Evolutionary conservation across 1,284 basidiomycete genomes (phyloP), one percentile per base, ranked within the genome.

Genomic region (Moniliella sp.): DNA sequence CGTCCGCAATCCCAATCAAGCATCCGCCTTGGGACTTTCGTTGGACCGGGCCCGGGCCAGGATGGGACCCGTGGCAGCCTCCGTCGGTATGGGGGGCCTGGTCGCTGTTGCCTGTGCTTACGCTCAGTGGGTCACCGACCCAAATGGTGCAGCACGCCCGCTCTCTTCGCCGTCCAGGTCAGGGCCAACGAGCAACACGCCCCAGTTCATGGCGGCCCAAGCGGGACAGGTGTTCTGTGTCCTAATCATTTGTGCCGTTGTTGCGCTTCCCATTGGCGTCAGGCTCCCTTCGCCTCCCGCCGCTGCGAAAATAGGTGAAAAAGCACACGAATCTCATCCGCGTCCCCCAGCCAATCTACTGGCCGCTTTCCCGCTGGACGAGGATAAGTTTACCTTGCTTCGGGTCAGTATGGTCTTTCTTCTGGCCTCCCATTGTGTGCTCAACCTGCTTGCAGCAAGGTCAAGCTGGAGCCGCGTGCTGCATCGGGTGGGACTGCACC

Each of bases 111-210:
- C 55, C 55, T 0, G 34, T 58, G 14, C 32, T 58, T 15, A 47
- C 49, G 21, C 41, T 58, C 4, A 52, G 48, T 15, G 43, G 48
- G 3, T 48, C 45, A n/a, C 53, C 55, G 8, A 36, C 50, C 14
- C 55, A 58, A 27, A 52, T 58, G 16, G 35, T 58, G n/a, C 46
- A 46, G 1, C 55, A 58, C 33, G 49, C 49, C 27, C 44, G 55
- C 5, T 50, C 46, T 28, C 32, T 58, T 23, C 41, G 46, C 14
- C 36, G 55, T 3, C 52, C 39, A 21, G 46, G 45, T 1, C 45
- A 44, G 18, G 46, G n/a, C n/a, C 45, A 12, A 42, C 48, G 3
- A 51, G 48, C 4, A 58, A 58, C 28, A 50, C 54, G 17, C 48
- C 42, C 21, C 45, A 52, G 1, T 58, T 58, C 27, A 27, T 50